Percentiles rank a stretch among this genome's conserved stretches.
phyloP scores from a whole-genome alignment of 2,329 filamentous ascomycete species.

The Trichoderma semiorbis region DNA sequence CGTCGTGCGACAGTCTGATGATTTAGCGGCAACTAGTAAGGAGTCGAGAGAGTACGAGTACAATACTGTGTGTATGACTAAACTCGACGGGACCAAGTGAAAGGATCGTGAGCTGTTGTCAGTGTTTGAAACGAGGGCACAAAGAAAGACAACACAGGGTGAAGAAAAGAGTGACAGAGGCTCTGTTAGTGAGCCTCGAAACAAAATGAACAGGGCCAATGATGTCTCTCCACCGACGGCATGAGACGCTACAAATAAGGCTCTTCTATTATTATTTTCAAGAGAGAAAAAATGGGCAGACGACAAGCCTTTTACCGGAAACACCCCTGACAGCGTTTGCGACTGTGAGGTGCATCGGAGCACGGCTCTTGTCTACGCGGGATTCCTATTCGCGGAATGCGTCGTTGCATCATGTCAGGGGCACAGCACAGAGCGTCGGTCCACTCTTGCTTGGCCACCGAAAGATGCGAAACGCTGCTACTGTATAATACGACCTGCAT shows the following conservation, averaged over 20 bases:
- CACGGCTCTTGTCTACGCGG: not conserved
- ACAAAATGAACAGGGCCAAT: not conserved
- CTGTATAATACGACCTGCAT: not conserved
- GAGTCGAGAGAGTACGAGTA: not conserved
- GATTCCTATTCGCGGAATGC: slow-evolving; percentile 9
- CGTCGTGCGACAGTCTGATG: not conserved
- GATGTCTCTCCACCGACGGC: not conserved
- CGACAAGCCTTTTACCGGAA: not conserved
- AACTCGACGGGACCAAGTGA: not conserved
- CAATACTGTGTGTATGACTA: not conserved
- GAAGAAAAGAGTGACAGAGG: slow-evolving; percentile 4
- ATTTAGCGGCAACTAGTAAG: not conserved
- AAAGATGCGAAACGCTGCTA: not conserved
- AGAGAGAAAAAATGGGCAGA: not conserved
- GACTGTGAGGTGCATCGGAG: slow-evolving; percentile 11
- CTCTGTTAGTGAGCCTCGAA: slow-evolving; percentile 5
- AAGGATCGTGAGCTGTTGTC: slow-evolving; percentile 1
- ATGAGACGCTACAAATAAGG: not conserved
- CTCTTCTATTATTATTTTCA: not conserved
- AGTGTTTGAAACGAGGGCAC: not conserved
- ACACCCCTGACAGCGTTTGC: not conserved
- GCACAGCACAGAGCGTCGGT: slow-evolving; percentile 1
- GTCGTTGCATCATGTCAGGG: slow-evolving; percentile 12
- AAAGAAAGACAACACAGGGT: not conserved
- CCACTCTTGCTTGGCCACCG: not conserved